Evolutionary conservation across 768 basidiomycete species (phyloP).

Genomic region (Tephrocybe sp.): DNA sequence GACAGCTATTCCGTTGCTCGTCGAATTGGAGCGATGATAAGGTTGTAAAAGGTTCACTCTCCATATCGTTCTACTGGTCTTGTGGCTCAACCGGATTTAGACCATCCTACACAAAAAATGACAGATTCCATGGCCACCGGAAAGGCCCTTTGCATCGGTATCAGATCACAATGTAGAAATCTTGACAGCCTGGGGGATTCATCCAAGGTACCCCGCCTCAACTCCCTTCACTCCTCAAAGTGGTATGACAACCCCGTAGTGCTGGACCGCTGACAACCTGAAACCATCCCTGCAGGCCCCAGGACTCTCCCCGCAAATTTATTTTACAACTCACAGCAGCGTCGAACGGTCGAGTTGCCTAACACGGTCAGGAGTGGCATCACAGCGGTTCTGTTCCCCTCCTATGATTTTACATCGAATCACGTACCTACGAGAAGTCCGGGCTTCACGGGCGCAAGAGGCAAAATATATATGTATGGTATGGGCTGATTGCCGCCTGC

Average conservation of each 20-base stretch:
- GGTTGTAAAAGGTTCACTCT: not conserved
- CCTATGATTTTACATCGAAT: no score
- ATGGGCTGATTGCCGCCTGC: not conserved
- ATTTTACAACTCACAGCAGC: not conserved
- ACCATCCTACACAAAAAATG: not conserved
- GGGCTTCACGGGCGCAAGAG: not conserved
- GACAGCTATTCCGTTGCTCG: not conserved
- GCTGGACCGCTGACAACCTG: slow-evolving; percentile 1
- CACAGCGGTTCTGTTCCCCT: no score
- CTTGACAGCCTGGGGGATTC: slow-evolving; percentile 2
- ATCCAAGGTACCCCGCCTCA: not conserved
- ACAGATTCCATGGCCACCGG: slow-evolving; percentile 8
- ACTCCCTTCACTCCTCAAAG: not conserved
- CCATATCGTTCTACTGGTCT: not conserved
- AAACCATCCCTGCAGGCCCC: not conserved
- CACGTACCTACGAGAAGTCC: not conserved
- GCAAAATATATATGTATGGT: not conserved
- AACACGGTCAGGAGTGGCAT: not conserved
- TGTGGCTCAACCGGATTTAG: not conserved
- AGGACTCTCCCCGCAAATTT: not conserved
- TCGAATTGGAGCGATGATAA: not conserved
- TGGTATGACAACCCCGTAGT: not conserved
- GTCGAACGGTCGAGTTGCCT: not conserved
- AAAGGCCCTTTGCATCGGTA: not conserved
- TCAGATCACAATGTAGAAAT: slow-evolving; percentile 2